Evolutionary conservation across 805 yeast genomes (phyloP).

Genomic region (Candida gorgasii): DNA sequence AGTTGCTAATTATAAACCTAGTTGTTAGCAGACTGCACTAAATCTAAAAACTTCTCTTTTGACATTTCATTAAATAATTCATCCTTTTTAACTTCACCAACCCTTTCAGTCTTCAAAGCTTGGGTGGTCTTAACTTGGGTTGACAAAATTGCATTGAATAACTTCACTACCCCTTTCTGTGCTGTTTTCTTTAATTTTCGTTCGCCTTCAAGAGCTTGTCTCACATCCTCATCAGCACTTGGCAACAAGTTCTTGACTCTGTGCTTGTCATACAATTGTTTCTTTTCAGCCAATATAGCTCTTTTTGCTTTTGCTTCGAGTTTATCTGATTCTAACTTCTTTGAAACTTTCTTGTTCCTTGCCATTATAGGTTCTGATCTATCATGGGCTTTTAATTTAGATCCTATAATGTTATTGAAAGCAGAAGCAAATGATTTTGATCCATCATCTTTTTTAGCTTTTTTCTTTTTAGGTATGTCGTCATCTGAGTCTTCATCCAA

Average conservation of each 20-base stretch:
- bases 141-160: constrained; percentile 79
- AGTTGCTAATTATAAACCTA: no score
- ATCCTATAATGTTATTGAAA: constrained; percentile 76
- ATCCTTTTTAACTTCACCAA: constrained; percentile 52
- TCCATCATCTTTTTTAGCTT: constrained; percentile 68
- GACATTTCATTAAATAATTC: constrained; percentile 74
- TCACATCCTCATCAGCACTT: constrained; percentile 53
- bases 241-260: constrained; percentile 73
- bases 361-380: constrained; percentile 89
- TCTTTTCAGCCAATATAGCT: constrained; percentile 69
- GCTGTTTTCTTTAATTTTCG: constrained; percentile 74
- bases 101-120: constrained; percentile 48
- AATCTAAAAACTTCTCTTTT: constrained; percentile 84
- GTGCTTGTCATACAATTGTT: constrained; percentile 61
- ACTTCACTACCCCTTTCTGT: constrained; percentile 81
- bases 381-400: constrained; percentile 85
- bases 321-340: constrained; percentile 76
- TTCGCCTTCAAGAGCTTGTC: constrained; percentile 66
- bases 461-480: constrained; percentile 39
- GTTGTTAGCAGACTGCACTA: constrained; percentile 45
- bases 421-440: constrained; percentile 78
- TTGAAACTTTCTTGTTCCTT: constrained; percentile 68
- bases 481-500: constrained; percentile 19
- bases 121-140: constrained; percentile 66
- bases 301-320: constrained; percentile 82